Base-by-base conservation (phyloP, 2,329 filamentous ascomycete genomes). In the Scedosporium boydii region DNA sequence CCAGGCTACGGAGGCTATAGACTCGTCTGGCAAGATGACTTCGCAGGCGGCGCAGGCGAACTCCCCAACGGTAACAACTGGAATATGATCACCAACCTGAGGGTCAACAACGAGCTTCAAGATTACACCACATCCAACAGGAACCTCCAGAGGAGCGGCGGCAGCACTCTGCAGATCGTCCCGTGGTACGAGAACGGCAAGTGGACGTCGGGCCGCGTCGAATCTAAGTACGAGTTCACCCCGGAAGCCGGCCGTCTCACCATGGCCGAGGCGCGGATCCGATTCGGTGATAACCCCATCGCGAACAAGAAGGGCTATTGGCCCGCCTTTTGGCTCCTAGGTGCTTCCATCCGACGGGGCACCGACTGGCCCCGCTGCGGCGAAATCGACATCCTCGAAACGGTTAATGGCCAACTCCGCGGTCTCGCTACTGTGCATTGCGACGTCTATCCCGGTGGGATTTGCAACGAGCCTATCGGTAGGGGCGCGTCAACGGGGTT, bases 241-340 rank as follows among this genome's bases (percentile, higher is more conserved):
- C 82, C 82, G 0, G 63, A 66, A 1, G 64, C 73, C 1, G 79
- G 80, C 64, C 76, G 75, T 63, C 67, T 78, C 34, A 83, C 80
- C 23, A 71, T 76, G 48, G 71, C 80, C 29, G 77, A 83, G 64
- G 76, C 77, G 4, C 69, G 70, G 26, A 71, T 85, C 56, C 77
- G 80, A 42, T 73, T 83, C 57, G 83, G 80, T 12, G 67, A 67
- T 63, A 77, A 77, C 69, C 51, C 69, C 1, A 67, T 68, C 51
- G 73, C 74, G 2, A 69, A 70, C 53, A 81, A 83, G 70, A 75
- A 82, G 66, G 83, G 83, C 4, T 74, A 85, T 59, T 85, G 82
- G 82, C 82, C 82, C 0, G 82, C 82, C 0, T 84, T 84, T 67
- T 85, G 82, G 82, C 73, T 83, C 64, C 74, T 85, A 16, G 82